Conservation (phyloP, 495 filamentous ascomycete genomes). For the Annulohypoxylon stygium region DNA sequence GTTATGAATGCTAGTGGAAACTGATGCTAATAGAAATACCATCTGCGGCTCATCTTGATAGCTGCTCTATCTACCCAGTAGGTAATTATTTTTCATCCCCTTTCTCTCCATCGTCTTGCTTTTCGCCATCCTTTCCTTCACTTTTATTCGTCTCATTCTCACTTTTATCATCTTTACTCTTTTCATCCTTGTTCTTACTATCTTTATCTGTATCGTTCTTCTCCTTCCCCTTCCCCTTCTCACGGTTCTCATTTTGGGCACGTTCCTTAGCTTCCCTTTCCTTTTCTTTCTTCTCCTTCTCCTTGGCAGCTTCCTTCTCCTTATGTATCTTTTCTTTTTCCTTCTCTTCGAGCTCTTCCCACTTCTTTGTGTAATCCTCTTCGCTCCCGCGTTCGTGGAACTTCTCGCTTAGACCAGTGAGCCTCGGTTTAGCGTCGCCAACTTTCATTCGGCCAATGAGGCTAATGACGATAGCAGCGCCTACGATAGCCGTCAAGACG, state of each 20-base stretch:
- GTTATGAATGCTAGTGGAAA: not conserved
- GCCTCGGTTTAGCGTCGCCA: constrained; percentile 62
- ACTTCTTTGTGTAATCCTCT: constrained; percentile 69
- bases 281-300: constrained; percentile 54
- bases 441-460: constrained; percentile 90
- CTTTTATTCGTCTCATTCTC: constrained; percentile 4
- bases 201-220: constrained; percentile 21
- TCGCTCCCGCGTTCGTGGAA: constrained; percentile 62
- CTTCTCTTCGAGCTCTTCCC: constrained; percentile 71
- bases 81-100: constrained; percentile 23
- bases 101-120: constrained; percentile 21
- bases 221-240: constrained; percentile 4
- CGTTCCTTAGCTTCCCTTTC: constrained; percentile 60
- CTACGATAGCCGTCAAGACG: constrained; percentile 93
- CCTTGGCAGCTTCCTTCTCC: constrained; percentile 55
- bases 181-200: constrained; percentile 6
- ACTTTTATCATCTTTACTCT: constrained; percentile 19
- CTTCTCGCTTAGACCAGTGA: constrained; percentile 69
- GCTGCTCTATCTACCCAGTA: not conserved
- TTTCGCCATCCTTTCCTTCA: not conserved
- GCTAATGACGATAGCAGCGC: constrained; percentile 84
- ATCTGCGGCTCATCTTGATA: not conserved
- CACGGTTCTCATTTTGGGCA: constrained; percentile 39
- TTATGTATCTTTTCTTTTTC: constrained; percentile 63
- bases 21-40: not conserved